Percentiles rank a stretch among this genome's conserved stretches.
Evolutionary conservation across 768 basidiomycete genomes (phyloP).

Genomic region (Leccinum obscurum): DNA sequence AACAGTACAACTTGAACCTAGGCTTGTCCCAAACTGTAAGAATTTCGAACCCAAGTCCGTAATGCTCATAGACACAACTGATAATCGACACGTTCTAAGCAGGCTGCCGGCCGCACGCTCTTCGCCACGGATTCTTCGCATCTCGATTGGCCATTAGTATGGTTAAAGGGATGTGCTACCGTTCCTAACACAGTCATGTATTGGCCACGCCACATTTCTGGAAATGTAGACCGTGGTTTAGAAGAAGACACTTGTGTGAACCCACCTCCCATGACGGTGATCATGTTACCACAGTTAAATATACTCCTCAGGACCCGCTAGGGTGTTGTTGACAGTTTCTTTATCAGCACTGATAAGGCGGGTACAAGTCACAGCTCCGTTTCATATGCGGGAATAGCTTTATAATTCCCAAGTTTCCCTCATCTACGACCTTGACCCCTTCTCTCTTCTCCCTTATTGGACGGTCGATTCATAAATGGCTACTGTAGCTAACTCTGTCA

Average conservation of each 20-base stretch:
- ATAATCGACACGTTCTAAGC: no score
- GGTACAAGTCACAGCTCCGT: conserved; percentile 1
- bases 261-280: conserved; percentile 5
- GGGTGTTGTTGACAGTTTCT: neutral
- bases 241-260: conserved; percentile 1
- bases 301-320: neutral
- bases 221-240: neutral
- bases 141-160: no score
- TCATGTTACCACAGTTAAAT: conserved; percentile 14
- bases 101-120: no score
- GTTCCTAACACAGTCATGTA: neutral
- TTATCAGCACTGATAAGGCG: conserved; percentile 12
- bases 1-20: no score
- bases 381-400: neutral
- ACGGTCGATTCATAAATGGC: conserved; percentile 42
- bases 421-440: neutral
- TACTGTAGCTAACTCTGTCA: conserved; percentile 58
- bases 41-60: no score
- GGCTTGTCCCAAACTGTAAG: no score
- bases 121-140: no score
- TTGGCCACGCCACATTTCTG: neutral
- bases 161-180: conserved; percentile 41
- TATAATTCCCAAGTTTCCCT: conserved; percentile 5
- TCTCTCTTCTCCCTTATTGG: neutral
- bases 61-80: no score